phyloP scores from a whole-genome alignment of 306 rosid genomes.

The Rosa lucieae region DNA sequence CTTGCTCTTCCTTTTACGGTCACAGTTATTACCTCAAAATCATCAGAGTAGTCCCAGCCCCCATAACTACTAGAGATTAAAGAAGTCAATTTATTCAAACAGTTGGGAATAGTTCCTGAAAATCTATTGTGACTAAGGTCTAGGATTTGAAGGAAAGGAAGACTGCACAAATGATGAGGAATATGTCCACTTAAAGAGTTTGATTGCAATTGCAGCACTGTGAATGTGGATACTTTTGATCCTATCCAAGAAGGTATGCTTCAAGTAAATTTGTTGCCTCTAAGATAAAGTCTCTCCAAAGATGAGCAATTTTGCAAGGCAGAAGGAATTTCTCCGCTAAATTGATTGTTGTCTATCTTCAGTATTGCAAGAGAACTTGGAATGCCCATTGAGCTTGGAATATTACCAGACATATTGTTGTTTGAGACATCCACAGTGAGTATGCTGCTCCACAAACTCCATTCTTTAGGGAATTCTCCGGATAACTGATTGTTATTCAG shows the following conservation, averaged over 20 bases:
- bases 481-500: not conserved
- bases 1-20: not conserved
- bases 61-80: not conserved
- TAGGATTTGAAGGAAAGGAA: not conserved
- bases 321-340: not conserved
- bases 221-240: too few relatives aligned
- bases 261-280: not conserved
- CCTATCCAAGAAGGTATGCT: not conserved
- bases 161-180: not conserved
- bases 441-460: not conserved
- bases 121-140: not conserved
- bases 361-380: rapidly evolving
- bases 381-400: not conserved
- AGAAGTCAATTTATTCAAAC: not conserved
- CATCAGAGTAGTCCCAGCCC: not conserved
- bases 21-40: not conserved
- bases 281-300: not conserved
- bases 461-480: not conserved
- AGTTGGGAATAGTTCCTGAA: not conserved
- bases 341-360: not conserved
- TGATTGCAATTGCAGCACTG: not conserved
- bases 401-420: not conserved
- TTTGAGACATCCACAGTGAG: not conserved
- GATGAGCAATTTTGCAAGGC: not conserved
- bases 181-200: not conserved